Base-by-base conservation (phyloP, 2,329 filamentous ascomycete genomes). In the Fusarium torulosum region DNA sequence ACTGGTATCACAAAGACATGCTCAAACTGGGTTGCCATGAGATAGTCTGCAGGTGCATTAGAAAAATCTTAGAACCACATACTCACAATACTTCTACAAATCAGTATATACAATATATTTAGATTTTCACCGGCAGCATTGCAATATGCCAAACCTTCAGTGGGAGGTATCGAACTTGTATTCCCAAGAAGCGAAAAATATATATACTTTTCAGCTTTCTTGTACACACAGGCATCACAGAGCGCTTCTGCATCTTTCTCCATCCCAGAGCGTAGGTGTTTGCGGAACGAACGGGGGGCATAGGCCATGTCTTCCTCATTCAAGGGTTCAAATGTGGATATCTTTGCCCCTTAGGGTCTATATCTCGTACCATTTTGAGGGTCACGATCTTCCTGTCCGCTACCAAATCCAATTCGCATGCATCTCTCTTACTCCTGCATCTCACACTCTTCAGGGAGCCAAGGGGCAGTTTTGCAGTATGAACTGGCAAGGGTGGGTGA, bases 1-100 rank as follows among this genome's bases (percentile, higher is more conserved):
- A 64, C 67, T 71, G 67, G 65, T 65, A 71, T 67, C 65, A 69
- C 65, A 59, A 35, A 49, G 51, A 58, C 49, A 49, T 21, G 51
- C 51, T 60, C 46, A 45, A 53, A 58, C 59, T 62, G 29, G 4
- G 33, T 10, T 33, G 53, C 25, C 53, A 54, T 66, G 60, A 47
- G 29, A 53, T 46, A 27, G 49, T 35, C 17, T 19, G 17, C 3
- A n/a, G 35, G n/a, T 29, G 35, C 17, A 17, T 37, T n/a, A 9
- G 17, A n/a, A 17, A 37, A 37, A 19, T n/a, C 4, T 10, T 37
- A 7, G 9, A 37, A 10, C 7, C 35, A 38, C 44, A 60, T 54
- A 33, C 29, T 14, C 11, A 33, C 17, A n/a, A 19, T 5, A 37
- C 35, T 37, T n/a, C 9, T 37, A 19, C 35, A n/a, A 9, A 9